phyloP scores from a whole-genome alignment of 495 filamentous ascomycete species.

The Tuber indicum region DNA sequence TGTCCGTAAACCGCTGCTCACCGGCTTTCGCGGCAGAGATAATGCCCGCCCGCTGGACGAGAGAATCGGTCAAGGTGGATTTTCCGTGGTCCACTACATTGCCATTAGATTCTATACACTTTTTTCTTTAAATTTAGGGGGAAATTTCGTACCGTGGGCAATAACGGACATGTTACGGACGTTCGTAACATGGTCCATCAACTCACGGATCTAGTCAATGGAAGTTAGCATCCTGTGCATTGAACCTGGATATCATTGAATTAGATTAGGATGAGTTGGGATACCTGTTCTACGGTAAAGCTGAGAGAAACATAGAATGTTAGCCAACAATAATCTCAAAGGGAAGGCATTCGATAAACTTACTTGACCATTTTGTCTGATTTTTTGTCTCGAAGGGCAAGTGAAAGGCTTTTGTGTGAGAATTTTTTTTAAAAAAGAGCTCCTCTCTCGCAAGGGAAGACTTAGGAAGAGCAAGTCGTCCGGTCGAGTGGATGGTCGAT shows the following conservation, averaged over 20 bases:
- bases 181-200: conserved; percentile 98
- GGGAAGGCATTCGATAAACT: conserved; percentile 48
- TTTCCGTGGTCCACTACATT: conserved; percentile 92
- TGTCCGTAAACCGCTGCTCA: conserved; percentile 93
- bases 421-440: conserved; percentile 5
- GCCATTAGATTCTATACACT: background rate
- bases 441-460: conserved; percentile 30
- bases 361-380: conserved; percentile 99
- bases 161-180: conserved; percentile 99
- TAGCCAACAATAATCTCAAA: conserved; percentile 12
- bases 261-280: background rate
- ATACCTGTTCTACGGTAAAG: conserved; percentile 77
- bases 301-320: conserved; percentile 49
- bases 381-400: conserved; percentile 52
- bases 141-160: conserved; percentile 68
- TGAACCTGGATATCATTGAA: background rate
- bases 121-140: conserved; percentile 3
- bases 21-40: conserved; percentile 98
- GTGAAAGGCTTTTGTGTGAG: conserved; percentile 25
- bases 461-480: conserved; percentile 32
- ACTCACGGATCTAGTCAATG: conserved; percentile 61
- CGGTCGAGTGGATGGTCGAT: conserved; percentile 34
- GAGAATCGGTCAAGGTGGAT: conserved; percentile 97
- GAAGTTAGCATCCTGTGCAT: conserved; percentile 23
- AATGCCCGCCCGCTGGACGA: conserved; percentile 98